Base-by-base conservation (phyloP, 2,329 filamentous ascomycete genomes). In the Cercospora sp. region DNA sequence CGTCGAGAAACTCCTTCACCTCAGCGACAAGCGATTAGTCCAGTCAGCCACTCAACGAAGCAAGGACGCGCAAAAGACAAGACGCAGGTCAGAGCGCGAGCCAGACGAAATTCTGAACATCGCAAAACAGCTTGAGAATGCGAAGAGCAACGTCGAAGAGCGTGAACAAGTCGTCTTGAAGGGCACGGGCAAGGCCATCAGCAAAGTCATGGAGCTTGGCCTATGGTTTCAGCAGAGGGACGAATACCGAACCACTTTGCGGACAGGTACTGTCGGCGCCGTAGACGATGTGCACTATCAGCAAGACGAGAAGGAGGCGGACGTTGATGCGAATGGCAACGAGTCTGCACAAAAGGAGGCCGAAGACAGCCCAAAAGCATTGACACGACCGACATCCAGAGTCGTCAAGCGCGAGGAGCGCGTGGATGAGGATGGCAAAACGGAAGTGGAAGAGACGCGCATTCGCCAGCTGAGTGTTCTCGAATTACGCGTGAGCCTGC, bases 151-250 rank as follows among this genome's bases (percentile, higher is more conserved):
- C 45, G 73, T 71, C 18, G 18, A 21, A 21, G 18, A 21, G 18
- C 73, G 76, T 55, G 73, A 82, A 40, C 81, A 84, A 21, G 88
- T 91, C 3, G 81, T 85, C 13, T 77, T 92, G 1, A 83, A 90
- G 64, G 90, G 87, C 7, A 89, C 89, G 0, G 90, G 90, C 1
- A 85, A 85, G 71, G 90, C 90, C 7, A 88, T 93, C 32, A 82
- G 85, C 69, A 88, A 88, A 78, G 86, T 86, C 0, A 78, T 91
- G 67, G 82, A 85, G 28, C 78, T 93, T 5, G 90, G 87, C 0
- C 78, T 86, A 37, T 90, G 87, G 82, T 92, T 92, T 71, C 85
- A 87, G 77, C 83, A 86, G 64, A 85, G 89, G 77, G 81, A 69
- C 16, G 73, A 78, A 12, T 89, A 87, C 70, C 75, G 79, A 5